Evolutionary conservation across 1,284 basidiomycete species (phyloP).

Genomic region (Cryptococcus sp.): DNA sequence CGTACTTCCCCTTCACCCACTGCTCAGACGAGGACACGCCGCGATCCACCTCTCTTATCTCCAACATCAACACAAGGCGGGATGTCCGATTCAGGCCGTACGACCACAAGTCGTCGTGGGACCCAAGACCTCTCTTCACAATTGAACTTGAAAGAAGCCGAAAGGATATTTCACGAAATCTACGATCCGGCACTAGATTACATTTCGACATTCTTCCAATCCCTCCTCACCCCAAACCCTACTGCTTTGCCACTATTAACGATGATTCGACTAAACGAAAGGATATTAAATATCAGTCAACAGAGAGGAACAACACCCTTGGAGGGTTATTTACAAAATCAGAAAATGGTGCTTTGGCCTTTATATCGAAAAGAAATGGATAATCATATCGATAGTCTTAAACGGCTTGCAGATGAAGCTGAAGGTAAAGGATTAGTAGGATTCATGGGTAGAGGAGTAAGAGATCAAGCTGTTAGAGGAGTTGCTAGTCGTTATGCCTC

Average conservation of each 20-base stretch:
- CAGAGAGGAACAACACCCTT: slow-evolving; percentile 70
- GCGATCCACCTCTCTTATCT: not conserved
- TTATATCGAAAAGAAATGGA: slow-evolving; percentile 82
- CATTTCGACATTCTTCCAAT: slow-evolving; percentile 51
- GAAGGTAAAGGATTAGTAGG: slow-evolving; percentile 49
- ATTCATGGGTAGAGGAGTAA: slow-evolving; percentile 59
- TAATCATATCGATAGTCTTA: slow-evolving; percentile 73
- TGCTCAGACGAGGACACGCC: not conserved
- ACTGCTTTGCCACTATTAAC: slow-evolving; percentile 70
- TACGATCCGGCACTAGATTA: slow-evolving; percentile 84
- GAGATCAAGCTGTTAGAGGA: slow-evolving; percentile 61
- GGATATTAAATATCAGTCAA: slow-evolving; percentile 66
- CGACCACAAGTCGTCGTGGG: not conserved
- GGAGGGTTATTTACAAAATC: slow-evolving; percentile 69
- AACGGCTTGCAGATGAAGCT: slow-evolving; percentile 68
- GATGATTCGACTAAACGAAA: slow-evolving; percentile 83
- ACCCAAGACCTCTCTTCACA: slow-evolving; percentile 26
- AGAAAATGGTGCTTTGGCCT: slow-evolving; percentile 84
- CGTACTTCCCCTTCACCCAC: slow-evolving; percentile 3
- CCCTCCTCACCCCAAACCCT: slow-evolving; percentile 42
- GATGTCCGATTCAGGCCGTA: slow-evolving; percentile 26
- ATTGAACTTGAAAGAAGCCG: slow-evolving; percentile 50
- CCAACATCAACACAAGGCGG: slow-evolving; percentile 17
- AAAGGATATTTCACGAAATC: slow-evolving; percentile 76
- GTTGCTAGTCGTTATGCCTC: slow-evolving; percentile 64